Base-by-base conservation (phyloP, 768 basidiomycete species). In the Pisolithus sp. region DNA sequence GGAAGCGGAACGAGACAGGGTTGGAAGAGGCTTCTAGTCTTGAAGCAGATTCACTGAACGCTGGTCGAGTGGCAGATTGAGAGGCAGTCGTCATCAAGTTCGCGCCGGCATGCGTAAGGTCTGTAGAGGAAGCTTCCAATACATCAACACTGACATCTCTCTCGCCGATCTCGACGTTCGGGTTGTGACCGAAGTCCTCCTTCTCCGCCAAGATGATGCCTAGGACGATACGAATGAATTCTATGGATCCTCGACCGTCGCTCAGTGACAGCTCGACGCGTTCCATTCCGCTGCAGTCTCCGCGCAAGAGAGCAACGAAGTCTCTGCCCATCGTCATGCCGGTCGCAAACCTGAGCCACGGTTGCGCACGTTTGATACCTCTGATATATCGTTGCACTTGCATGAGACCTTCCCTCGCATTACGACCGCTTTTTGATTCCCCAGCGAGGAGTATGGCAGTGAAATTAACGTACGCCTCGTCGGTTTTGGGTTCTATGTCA, bases 121-220 rank as follows among this genome's bases (percentile, higher is more conserved):
- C 12, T 41, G 13, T 6, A 15, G 31, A 20, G 23, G 10, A 17
- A 6, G n/a, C 12, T 9, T 31, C 9, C 17, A 37, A 28, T 4
- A 36, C 28, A 37, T 51, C 30, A 26, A 18, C 4, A 13, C n/a
- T n/a, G 17, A 46, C 15, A 5, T 39, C 21, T 23, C 5, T 4
- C 24, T 34, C 30, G n/a, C 15, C 43, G 17, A 36, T 31, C 24
- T 26, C 42, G 12, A 51, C 31, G 42, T 7, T 18, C 10, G 60
- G 52, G n/a, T 50, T 52, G 12, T 51, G 49, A 4, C 48, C 56
- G 17, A 62, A 15, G 13, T 18, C n/a, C 5, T 30, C n/a, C 5
- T 12, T 10, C 4, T 48, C 38, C 13, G 31, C 12, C 5, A 46
- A 18, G 10, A 43, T 31, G 30, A 51, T 31, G 18, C 42, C 50